Base-by-base conservation (phyloP, 1,284 basidiomycete species). In the Cutaneotrichosporon cutaneum region DNA sequence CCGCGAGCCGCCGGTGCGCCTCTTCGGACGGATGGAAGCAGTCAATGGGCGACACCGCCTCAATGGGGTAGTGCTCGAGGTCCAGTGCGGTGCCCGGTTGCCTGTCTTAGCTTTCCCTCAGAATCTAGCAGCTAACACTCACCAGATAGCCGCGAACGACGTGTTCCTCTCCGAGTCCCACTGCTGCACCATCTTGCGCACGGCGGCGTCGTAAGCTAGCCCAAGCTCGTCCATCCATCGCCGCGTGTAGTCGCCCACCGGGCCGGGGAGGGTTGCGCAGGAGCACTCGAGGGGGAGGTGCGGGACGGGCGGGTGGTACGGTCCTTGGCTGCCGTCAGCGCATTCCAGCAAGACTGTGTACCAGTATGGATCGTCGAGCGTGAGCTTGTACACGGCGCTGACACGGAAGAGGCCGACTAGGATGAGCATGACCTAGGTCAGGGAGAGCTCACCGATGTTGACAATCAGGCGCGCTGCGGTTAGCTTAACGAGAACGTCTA, bases 21-120 rank as follows among this genome's bases (percentile, higher is more conserved):
- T 67, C 68, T 21, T 70, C 72, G 14, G 74, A 76, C 4, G 80
- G 80, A 54, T 80, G 80, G 66, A 80, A 81, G 64, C 78, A 81
- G 62, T 81, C 80, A 7, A 76, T 66, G n/a, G 70, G 69, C 9
- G 73, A 76, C 6, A 81, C 63, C 2, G 78, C 76, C 45, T 74
- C 68, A 21, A 78, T 72, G 4, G 80, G 80, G 55, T 74, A 80
- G 39, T 71, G 62, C 5, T 65, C 70, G 5, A 80, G 68, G 45
- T 79, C 77, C 30, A 81, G 65, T 8, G 68, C 71, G 6, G 70
- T 61, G 8, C 73, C 74, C 0, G 79, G 78, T 66, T 81, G 80
- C 77, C 77, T 79, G 54, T 13, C 56, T 69, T 51, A 65, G 61
- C 55, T 42, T 42, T n/a, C n/a, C n/a, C n/a, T n/a, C n/a, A n/a